phyloP scores from a whole-genome alignment of 169 alveolate genomes.

The Amoebophrya sp. region DNA sequence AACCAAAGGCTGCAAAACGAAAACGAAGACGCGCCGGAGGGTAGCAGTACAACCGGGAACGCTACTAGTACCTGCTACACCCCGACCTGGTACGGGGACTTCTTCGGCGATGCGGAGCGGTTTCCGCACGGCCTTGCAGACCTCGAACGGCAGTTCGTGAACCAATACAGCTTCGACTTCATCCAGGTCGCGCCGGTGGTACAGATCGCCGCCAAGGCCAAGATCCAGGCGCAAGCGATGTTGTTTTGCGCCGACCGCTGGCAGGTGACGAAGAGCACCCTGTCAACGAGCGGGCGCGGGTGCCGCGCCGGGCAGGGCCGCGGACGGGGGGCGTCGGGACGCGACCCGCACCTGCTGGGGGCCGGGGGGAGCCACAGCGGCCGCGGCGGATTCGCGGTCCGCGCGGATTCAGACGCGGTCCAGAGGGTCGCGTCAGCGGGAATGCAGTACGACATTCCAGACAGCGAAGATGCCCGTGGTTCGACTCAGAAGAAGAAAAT shows the following conservation, averaged over 20 bases:
- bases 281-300: not conserved
- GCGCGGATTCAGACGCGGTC: not conserved
- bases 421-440: not conserved
- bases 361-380: conserved; percentile 5
- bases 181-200: not conserved
- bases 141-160: no score
- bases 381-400: not conserved
- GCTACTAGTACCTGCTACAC: not conserved
- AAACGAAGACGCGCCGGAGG: no score
- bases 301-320: not conserved
- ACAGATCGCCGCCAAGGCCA: not conserved
- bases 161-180: not conserved
- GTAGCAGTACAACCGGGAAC: not conserved
- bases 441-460: not conserved
- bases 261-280: not conserved
- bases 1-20: no score
- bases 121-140: no score
- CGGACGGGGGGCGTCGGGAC: no score
- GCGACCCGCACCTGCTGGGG: not conserved
- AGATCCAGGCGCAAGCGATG: not conserved
- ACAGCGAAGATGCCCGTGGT: no score
- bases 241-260: not conserved
- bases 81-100: not conserved
- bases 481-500: not conserved
- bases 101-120: not conserved